Base-by-base conservation (phyloP, 192 early-diverging fungal genomes). In the Umbelopsis isabellina region DNA sequence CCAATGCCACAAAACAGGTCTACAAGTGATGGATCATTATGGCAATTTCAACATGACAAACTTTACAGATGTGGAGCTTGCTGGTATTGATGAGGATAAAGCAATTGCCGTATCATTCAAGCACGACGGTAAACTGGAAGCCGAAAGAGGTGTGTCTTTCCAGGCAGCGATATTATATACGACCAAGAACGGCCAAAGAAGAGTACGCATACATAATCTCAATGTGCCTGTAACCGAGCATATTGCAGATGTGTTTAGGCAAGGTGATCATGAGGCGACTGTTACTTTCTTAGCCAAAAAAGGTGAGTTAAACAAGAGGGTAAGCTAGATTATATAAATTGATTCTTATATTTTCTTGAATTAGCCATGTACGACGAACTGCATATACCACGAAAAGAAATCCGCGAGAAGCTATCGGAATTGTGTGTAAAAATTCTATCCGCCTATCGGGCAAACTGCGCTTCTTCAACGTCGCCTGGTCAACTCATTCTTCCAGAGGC, bases 161-260 rank as follows among this genome's bases (percentile, higher is more conserved):
- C 97, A 99, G 76, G 89, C 87, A n/a, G 97, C 97, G 9, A 80
- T 99, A 65, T 81, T 99, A 49, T 99, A 99, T 84, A 99, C 97
- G 4, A 96, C 93, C 0, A 88, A 93, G 1, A 83, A 80, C n/a
- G 97, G 97, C 4, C 83, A 93, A 61, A 91, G 97, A 12, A 85
- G 97, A 11, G 95, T 99, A 22, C 89, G 97, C 16, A 93, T 98
- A 18, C 93, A 95, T 79, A 99, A 94, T 79, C 77, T 94, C 69
- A 87, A 90, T 7, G 72, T 95, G 1, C 85, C 92, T 1, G 90
- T 89, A 55, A 97, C 97, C 7, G 82, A 86, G 27, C 73, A 90
- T 37, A 83, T 98, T 65, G 91, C 88, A 10, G 91, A 92, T 68
- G 89, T 99, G 71, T 98, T 98, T 85, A 85, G 94, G 44, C 88